A percentile compares a stretch with the other conserved stretches of the same genome.
Conservation (phyloP, 108 stramenopile species). For the Parmales sp. region DNA sequence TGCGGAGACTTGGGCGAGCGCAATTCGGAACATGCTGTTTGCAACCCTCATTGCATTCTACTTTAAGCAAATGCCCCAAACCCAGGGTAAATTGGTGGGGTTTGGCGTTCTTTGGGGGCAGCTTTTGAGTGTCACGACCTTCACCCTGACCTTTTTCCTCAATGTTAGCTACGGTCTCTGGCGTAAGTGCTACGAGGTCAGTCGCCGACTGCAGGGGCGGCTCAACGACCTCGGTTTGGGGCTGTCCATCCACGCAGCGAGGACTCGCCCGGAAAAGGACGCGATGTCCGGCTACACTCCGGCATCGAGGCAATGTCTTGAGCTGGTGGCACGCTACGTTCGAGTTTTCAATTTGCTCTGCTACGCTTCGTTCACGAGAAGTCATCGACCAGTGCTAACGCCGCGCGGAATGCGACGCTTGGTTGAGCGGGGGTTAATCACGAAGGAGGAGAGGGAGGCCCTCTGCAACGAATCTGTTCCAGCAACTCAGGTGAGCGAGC, state of each 20-base stretch:
- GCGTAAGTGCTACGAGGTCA: constrained; percentile 69
- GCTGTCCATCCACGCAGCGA: constrained; percentile 64
- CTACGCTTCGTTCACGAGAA: constrained; percentile 74
- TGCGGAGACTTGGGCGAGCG: background rate
- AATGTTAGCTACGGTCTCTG: constrained; percentile 77
- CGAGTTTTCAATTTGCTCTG: constrained; percentile 76
- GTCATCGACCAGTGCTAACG: constrained; percentile 75
- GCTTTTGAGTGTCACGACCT: constrained; percentile 67
- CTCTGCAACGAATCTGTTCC: constrained; percentile 62
- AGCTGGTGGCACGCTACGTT: constrained; percentile 59
- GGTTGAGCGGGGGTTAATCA: constrained; percentile 70
- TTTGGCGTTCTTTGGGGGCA: constrained; percentile 73
- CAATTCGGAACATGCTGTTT: background rate
- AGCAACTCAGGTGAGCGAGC: too few relatives aligned
- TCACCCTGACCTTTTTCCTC: constrained; percentile 81
- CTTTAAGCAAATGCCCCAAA: background rate
- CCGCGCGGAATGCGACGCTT: constrained; percentile 73
- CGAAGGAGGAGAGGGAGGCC: constrained; percentile 52
- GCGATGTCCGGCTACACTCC: constrained; percentile 55
- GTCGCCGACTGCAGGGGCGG: constrained; percentile 68
- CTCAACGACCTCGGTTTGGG: constrained; percentile 78
- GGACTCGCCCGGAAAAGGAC: constrained; percentile 19
- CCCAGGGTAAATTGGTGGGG: background rate
- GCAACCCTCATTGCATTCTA: background rate
- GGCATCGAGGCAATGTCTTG: constrained; percentile 54